These are phyloP conservation scores for Delphinella strobiligena DNA, from an alignment of 2,329 filamentous ascomycete genomes.

Conservation along the genomic window DNA sequence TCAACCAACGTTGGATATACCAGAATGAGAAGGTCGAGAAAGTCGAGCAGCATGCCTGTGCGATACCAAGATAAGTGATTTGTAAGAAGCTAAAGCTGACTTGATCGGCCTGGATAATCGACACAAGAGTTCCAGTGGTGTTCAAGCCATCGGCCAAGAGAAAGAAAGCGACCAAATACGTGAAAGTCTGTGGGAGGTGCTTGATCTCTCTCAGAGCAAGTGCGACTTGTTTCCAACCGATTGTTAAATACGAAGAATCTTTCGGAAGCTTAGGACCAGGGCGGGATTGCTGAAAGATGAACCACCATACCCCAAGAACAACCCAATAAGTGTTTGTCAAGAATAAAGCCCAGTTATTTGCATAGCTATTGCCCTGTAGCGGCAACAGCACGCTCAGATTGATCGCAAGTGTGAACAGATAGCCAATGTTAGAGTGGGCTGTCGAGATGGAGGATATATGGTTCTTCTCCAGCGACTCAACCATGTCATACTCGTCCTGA, in stretches of 20 bases:
- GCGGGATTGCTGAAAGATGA: conserved; percentile 25
- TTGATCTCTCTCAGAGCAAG: conserved; percentile 48
- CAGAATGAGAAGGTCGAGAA: conserved; percentile 5
- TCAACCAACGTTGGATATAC: conserved; percentile 4
- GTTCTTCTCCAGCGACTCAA: conserved; percentile 37
- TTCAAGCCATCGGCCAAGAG: conserved; percentile 56
- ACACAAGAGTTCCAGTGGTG: conserved; percentile 56
- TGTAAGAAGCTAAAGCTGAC: conserved; percentile 53
- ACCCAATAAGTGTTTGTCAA: conserved; percentile 8
- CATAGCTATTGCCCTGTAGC: conserved; percentile 1
- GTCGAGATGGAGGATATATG: conserved; percentile 9
- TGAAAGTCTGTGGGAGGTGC: conserved; percentile 51
- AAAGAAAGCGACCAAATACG: conserved; percentile 58
- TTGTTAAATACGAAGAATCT: conserved; percentile 27
- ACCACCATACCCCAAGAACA: conserved; percentile 53
- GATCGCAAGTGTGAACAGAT: conserved; percentile 6
- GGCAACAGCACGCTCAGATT: conserved; percentile 6
- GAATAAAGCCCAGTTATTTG: conserved; percentile 8
- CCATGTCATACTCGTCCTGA: conserved; percentile 47
- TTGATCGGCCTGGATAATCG: conserved; percentile 52
- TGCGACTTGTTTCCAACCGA: conserved; percentile 50
- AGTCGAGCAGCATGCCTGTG: conserved; percentile 4
- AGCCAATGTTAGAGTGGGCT: conserved; percentile 8
- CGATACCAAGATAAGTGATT: conserved; percentile 44
- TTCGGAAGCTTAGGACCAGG: conserved; percentile 5